Evolutionary conservation across 768 basidiomycete species (phyloP).

Genomic region (Leucocoprinus leucothites): DNA sequence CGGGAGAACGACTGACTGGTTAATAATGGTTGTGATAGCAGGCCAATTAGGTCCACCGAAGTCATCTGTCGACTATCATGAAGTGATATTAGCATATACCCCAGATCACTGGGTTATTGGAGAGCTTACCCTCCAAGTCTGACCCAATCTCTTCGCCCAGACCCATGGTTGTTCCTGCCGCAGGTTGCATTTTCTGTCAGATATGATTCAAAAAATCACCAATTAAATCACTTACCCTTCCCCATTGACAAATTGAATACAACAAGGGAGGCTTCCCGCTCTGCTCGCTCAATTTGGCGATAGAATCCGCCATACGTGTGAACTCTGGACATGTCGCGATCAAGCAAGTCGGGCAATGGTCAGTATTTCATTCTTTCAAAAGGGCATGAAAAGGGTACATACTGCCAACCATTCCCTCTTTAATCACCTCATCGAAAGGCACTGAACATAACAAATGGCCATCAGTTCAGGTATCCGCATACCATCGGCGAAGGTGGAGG

Average conservation of each 20-base stretch:
- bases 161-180: slow-evolving; percentile 58
- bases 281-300: slow-evolving; percentile 41
- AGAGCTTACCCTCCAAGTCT: slow-evolving; percentile 57
- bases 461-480: too few relatives aligned
- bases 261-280: slow-evolving; percentile 54
- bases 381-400: slow-evolving; percentile 17
- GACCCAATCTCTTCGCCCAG: slow-evolving; percentile 58
- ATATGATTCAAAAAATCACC: not conserved
- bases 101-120: not conserved
- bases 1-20: slow-evolving; percentile 44
- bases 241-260: slow-evolving; percentile 68
- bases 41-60: slow-evolving; percentile 48
- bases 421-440: slow-evolving; percentile 54
- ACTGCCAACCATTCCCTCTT: slow-evolving; percentile 56
- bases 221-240: slow-evolving; percentile 38
- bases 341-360: too few relatives aligned
- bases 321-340: too few relatives aligned
- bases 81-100: not conserved
- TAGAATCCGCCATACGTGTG: slow-evolving; percentile 58
- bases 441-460: slow-evolving; percentile 25
- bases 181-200: too few relatives aligned
- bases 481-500: too few relatives aligned
- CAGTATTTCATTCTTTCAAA: too few relatives aligned
- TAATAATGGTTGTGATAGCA: slow-evolving; percentile 49
- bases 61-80: slow-evolving; percentile 45